Evolutionary conservation across 441 rosid genomes (phyloP).

Genomic region (Mallotus repandus): DNA sequence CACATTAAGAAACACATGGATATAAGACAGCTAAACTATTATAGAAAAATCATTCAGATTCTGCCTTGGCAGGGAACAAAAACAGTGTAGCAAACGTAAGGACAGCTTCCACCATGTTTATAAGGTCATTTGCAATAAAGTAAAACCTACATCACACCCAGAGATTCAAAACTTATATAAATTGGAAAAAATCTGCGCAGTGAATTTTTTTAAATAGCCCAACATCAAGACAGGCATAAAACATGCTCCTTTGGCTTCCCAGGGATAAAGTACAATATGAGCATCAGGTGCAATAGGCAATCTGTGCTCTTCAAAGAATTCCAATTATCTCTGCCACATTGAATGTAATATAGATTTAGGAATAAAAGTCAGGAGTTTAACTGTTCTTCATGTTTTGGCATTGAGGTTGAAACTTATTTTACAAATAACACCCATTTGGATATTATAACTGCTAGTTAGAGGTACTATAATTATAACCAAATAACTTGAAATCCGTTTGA

Average conservation of each 20-base stretch:
- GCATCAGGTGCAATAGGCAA: neutral
- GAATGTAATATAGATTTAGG: neutral
- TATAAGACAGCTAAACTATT: conserved; percentile 5
- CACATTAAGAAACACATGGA: neutral
- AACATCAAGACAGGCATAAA: neutral
- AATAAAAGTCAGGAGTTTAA: neutral
- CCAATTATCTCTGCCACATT: neutral
- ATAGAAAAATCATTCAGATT: neutral
- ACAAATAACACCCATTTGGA: neutral
- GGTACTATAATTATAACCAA: neutral
- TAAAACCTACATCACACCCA: neutral
- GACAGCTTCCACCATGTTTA: neutral
- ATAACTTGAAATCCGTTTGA: neutral
- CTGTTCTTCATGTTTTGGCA: neutral
- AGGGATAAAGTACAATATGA: neutral
- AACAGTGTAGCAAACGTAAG: neutral
- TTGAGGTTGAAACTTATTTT: neutral
- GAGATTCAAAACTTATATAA: neutral
- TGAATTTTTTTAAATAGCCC: neutral
- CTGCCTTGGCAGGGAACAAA: neutral
- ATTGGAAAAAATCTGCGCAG: neutral
- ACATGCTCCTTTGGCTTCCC: neutral
- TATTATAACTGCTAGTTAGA: neutral
- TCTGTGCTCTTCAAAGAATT: neutral
- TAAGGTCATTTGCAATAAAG: neutral